phyloP scores from a whole-genome alignment of 257 asterid genomes.

The Cruciata laevipes region DNA sequence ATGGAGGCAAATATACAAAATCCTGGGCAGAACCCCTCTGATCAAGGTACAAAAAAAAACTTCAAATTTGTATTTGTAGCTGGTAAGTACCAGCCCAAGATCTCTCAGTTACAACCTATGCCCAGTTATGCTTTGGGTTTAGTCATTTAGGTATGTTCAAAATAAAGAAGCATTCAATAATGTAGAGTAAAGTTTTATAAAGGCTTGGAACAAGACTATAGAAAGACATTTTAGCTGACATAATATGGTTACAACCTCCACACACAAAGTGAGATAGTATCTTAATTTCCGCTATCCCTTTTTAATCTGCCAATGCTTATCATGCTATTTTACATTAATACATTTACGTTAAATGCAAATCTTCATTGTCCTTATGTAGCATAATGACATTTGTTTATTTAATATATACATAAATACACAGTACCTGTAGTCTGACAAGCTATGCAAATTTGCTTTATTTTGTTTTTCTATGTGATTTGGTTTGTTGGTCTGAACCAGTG shows the following conservation, averaged over 20 bases:
- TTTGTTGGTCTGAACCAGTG: not conserved
- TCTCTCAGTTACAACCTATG: not conserved
- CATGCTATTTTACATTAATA: not conserved
- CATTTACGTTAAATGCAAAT: no score
- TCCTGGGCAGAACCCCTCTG: conserved; percentile 48
- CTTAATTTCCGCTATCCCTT: not conserved
- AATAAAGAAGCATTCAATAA: not conserved
- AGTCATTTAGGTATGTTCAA: not conserved
- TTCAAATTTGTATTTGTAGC: not conserved
- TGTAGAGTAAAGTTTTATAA: not conserved
- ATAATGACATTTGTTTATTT: no score
- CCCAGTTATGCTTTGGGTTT: not conserved
- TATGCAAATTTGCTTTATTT: not conserved
- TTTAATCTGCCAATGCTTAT: not conserved
- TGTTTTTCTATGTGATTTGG: not conserved
- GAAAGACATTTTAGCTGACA: not conserved
- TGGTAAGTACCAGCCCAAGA: not conserved
- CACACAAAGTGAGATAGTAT: not conserved
- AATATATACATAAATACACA: no score
- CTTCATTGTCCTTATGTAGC: no score
- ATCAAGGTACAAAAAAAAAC: conserved; percentile 39
- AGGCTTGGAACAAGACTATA: not conserved
- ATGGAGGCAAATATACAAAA: conserved; percentile 72
- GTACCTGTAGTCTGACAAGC: not conserved
- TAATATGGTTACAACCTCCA: not conserved